phyloP scores from a whole-genome alignment of 352 stramenopile genomes.

The Phytophthora foliorum region DNA sequence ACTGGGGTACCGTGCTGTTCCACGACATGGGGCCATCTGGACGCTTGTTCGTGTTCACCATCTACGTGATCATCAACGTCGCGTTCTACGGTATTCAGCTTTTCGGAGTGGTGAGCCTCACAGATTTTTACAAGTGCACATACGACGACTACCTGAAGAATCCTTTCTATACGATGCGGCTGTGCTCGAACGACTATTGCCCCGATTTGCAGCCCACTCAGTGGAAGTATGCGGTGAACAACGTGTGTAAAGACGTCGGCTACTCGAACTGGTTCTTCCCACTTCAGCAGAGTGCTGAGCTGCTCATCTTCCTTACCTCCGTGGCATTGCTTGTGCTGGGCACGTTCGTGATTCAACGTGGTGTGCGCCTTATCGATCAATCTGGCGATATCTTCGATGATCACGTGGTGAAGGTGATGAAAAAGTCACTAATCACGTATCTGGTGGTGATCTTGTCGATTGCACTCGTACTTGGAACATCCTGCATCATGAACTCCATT shows the following conservation, averaged over 20 bases:
- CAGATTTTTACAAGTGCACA: constrained; percentile 85
- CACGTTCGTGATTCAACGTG: constrained; percentile 73
- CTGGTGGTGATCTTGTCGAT: constrained; percentile 80
- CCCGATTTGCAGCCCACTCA: constrained; percentile 83
- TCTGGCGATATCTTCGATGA: constrained; percentile 82
- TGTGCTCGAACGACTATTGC: constrained; percentile 82
- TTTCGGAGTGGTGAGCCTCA: constrained; percentile 78
- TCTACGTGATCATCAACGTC: constrained; percentile 72
- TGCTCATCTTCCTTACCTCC: constrained; percentile 73
- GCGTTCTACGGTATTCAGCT: constrained; percentile 76
- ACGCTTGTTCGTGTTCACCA: constrained; percentile 61
- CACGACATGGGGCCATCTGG: constrained; percentile 68
- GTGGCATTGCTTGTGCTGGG: constrained; percentile 75
- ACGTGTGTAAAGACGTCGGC: constrained; percentile 74
- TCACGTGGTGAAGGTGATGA: constrained; percentile 78
- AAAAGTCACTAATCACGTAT: constrained; percentile 84
- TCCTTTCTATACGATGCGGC: constrained; percentile 67
- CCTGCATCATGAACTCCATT: constrained; percentile 70
- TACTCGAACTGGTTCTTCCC: constrained; percentile 77
- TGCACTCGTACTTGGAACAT: constrained; percentile 68
- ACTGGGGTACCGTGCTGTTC: constrained; percentile 84
- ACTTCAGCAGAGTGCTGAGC: constrained; percentile 53
- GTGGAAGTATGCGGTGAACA: constrained; percentile 77
- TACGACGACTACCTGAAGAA: constrained; percentile 92
- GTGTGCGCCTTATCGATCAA: constrained; percentile 76